Conservation (phyloP, 2,329 filamentous ascomycete species). For the Calycina herbarum region DNA sequence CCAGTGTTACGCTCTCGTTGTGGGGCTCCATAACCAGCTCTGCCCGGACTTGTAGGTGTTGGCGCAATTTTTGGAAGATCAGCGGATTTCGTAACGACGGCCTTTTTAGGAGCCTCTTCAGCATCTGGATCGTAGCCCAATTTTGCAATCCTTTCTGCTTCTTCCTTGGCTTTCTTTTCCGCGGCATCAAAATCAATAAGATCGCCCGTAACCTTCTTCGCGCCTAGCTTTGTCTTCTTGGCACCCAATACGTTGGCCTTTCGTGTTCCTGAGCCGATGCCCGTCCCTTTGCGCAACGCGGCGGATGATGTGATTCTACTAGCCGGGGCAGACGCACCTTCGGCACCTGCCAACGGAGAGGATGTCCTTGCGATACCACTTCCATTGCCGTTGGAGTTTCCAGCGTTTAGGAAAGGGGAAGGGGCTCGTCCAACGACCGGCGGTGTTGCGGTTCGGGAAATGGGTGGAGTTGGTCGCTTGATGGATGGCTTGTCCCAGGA, state of each 20-base stretch:
- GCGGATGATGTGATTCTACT: constrained; percentile 75
- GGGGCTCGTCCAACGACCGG: constrained; percentile 75
- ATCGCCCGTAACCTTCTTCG: constrained; percentile 82
- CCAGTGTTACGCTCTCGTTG: constrained; percentile 64
- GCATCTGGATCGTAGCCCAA: constrained; percentile 93
- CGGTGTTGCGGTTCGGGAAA: constrained; percentile 86
- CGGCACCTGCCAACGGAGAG: constrained; percentile 73
- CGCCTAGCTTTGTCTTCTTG: constrained; percentile 86
- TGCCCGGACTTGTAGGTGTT: constrained; percentile 69
- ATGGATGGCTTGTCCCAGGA: constrained; percentile 98
- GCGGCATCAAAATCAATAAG: constrained; percentile 95
- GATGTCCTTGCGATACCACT: constrained; percentile 75
- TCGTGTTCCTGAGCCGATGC: constrained; percentile 63
- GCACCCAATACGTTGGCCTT: constrained; percentile 84
- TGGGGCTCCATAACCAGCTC: constrained; percentile 61
- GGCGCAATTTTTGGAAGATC: constrained; percentile 65
- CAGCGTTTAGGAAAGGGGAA: constrained; percentile 85
- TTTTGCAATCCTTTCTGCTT: constrained; percentile 93
- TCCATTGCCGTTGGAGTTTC: constrained; percentile 60
- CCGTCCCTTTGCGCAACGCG: constrained; percentile 74
- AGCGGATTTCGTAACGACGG: constrained; percentile 38
- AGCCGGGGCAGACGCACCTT: constrained; percentile 53
- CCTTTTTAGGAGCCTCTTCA: constrained; percentile 56
- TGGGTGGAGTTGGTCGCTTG: constrained; percentile 91
- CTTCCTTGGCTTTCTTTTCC: constrained; percentile 95